Evolutionary conservation across 306 rosid genomes (phyloP).

Genomic region (Canavalia ensiformis): DNA sequence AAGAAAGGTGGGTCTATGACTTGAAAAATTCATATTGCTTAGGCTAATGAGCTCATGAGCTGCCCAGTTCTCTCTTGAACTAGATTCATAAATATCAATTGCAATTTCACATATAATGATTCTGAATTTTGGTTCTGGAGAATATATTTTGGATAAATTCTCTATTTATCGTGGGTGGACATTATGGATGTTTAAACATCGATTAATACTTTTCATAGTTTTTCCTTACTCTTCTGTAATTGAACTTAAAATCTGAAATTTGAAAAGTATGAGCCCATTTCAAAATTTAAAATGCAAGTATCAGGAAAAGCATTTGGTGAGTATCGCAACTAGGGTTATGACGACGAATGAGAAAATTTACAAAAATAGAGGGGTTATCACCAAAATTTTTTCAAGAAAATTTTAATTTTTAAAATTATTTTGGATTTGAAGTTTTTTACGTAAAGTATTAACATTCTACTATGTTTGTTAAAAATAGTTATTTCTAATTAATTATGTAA

Average conservation of each 20-base stretch:
- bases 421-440: too few species aligned
- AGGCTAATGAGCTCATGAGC: background rate
- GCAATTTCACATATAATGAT: background rate
- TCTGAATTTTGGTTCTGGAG: background rate
- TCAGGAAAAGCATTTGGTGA: background rate
- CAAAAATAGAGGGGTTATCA: too few species aligned
- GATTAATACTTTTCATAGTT: background rate
- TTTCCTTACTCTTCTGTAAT: background rate
- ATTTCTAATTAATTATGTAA: too few species aligned
- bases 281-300: background rate
- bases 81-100: conserved; percentile 13
- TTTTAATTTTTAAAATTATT: too few species aligned
- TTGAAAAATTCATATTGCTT: background rate
- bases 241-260: background rate
- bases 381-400: too few species aligned
- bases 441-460: too few species aligned
- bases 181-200: background rate
- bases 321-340: too few species aligned
- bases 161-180: background rate
- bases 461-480: too few species aligned
- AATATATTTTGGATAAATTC: background rate
- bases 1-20: background rate
- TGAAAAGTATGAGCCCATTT: background rate
- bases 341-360: too few species aligned
- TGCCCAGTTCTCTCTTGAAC: conserved; percentile 4